phyloP scores from a whole-genome alignment of 257 asterid genomes.

The Paulownia fortunei region DNA sequence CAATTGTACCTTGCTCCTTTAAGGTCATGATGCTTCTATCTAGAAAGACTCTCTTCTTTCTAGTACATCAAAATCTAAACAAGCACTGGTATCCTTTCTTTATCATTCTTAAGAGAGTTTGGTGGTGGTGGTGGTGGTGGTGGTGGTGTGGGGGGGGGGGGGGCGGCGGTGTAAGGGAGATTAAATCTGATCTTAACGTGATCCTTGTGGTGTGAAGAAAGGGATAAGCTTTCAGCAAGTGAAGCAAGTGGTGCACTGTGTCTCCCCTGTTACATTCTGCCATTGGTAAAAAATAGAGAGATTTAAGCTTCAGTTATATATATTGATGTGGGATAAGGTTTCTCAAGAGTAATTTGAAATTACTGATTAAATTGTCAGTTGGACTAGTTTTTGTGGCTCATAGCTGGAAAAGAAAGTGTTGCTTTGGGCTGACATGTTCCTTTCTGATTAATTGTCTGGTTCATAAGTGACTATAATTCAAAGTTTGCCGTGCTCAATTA shows the following conservation, averaged over 20 bases:
- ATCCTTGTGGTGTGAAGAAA: not conserved
- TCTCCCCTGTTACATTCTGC: not conserved
- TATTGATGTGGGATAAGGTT: not conserved
- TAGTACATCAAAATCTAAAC: not conserved
- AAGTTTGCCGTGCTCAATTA: not conserved
- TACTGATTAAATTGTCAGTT: conserved; percentile 1
- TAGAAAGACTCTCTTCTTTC: not conserved
- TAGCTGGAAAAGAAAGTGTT: not conserved
- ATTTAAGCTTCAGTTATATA: not conserved
- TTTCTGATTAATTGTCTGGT: not conserved
- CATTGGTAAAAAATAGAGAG: not conserved
- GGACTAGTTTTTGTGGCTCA: not conserved
- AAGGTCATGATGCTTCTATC: not conserved
- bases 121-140: not conserved
- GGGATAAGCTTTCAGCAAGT: not conserved
- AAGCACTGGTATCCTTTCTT: not conserved
- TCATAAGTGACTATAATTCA: not conserved
- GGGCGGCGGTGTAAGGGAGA: no score
- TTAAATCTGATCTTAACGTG: not conserved
- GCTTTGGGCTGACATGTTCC: not conserved
- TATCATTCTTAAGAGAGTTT: not conserved
- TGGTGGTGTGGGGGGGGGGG: no score
- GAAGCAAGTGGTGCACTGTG: not conserved
- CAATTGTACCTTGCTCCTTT: not conserved
- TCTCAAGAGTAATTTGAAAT: not conserved